Base-by-base conservation (phyloP, 495 filamentous ascomycete species). In the Thermothielavioides terrestris region DNA sequence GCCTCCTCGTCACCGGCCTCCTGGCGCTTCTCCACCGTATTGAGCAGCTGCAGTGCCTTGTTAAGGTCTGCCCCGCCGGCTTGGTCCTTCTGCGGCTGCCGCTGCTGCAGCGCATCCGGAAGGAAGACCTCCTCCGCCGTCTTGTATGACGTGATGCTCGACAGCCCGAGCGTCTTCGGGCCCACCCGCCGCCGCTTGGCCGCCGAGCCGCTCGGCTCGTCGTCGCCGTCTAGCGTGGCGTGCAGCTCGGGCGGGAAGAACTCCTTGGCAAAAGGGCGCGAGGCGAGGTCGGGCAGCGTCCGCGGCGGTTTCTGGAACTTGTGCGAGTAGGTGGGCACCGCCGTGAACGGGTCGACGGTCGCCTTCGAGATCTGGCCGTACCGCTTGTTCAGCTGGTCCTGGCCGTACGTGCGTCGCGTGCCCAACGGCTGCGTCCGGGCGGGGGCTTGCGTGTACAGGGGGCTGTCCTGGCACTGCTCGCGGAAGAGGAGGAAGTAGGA, bases 201-300 rank as follows among this genome's bases (percentile, higher is more conserved):
- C 0, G 45, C 39, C 15, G 55, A 50, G 2, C 58, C 42, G 20
- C 41, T 27, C 31, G 54, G 37, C 37, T 59, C 46, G 15, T 74
- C 68, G 0, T 63, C 61, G 21, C 75, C 73, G 22, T 77, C 73
- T 1, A 79, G 60, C 12, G 74, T 73, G 10, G 59, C 59, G 64
- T 73, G 74, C 6, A 79, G 67, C 52, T 79, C 77, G 40, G 69
- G 54, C 0, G 77, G 77, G 52, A 76, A 78, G 43, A 78, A 66
- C 12, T 72, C 68, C 17, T 68, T 70, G 36, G 67, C 68, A 30
- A 76, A 74, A 1, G 65, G 60, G 37, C 61, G 59, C 11, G 62
- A 60, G 32, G 55, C 64, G 4, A 77, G 64, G 39, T 76, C 67
- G 0, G 77, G 77, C n/a, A 79, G 55, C 0, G 63, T 66, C 20